phyloP scores from a whole-genome alignment of 306 rosid genomes.

The Quillaja saponaria region DNA sequence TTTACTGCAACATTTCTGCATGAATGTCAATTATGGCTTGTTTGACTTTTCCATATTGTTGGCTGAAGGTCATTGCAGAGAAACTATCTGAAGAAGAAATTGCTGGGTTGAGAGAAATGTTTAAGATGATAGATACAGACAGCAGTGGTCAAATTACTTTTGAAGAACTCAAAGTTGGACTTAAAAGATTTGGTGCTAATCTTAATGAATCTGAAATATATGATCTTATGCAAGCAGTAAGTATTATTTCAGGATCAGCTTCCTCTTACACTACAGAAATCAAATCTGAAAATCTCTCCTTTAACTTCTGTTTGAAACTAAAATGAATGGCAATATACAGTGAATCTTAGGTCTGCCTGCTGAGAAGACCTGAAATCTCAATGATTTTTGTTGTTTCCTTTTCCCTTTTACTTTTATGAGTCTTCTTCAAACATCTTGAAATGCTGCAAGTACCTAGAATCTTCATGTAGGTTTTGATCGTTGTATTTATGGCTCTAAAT shows the following conservation, averaged over 20 bases:
- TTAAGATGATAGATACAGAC: constrained; percentile 74
- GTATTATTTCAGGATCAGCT: constrained; percentile 31
- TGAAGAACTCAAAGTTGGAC: constrained; percentile 81
- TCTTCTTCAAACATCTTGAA: too few species aligned
- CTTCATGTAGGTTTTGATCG: too few species aligned
- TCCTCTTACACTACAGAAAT: constrained; percentile 5
- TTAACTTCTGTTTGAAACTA: too few species aligned
- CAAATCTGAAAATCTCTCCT: constrained; percentile 6
- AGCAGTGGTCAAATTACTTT: constrained; percentile 83
- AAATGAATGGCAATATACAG: too few species aligned
- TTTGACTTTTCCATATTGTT: constrained; percentile 18
- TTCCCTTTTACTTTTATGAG: too few species aligned
- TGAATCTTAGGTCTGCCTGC: too few species aligned
- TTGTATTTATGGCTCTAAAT: too few species aligned
- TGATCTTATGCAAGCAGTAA: constrained; percentile 79
- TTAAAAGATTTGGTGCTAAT: constrained; percentile 72
- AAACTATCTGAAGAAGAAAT: constrained; percentile 86
- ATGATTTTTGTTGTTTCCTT: too few species aligned
- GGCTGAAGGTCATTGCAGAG: constrained; percentile 76
- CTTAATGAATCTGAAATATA: constrained; percentile 77
- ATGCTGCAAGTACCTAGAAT: too few species aligned
- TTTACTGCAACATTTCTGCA: neutral
- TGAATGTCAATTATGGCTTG: neutral
- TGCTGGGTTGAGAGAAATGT: constrained; percentile 84
- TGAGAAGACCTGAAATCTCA: too few species aligned